These are phyloP conservation scores for Gnomoniopsis smithogilvyi DNA, from an alignment of 2,329 filamentous ascomycete genomes.

Conservation along the genomic window DNA sequence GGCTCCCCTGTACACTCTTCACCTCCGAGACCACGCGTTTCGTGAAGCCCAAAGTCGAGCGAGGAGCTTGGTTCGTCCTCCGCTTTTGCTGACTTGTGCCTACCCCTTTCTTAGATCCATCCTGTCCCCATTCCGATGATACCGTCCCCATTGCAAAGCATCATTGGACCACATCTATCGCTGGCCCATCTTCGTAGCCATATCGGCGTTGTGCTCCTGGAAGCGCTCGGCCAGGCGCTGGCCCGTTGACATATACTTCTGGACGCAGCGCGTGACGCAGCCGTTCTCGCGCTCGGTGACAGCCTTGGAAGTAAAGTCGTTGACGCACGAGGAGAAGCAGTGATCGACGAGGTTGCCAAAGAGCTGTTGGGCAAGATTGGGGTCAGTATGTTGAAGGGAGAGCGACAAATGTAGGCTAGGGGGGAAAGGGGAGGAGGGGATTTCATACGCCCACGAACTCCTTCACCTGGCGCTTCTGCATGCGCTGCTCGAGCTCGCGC, in stretches of 20 bases:
- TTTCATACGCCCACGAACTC: constrained; percentile 91
- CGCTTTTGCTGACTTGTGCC: background rate
- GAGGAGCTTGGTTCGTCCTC: too few relatives aligned
- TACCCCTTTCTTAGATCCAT: background rate
- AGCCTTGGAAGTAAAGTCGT: constrained; percentile 97
- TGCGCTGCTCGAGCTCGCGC: constrained; percentile 87
- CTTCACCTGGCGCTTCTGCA: constrained; percentile 98
- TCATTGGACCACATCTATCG: constrained; percentile 31
- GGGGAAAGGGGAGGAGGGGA: background rate
- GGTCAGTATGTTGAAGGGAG: background rate
- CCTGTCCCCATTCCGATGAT: background rate
- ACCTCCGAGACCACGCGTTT: too few relatives aligned
- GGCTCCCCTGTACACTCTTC: too few relatives aligned
- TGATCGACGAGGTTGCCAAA: constrained; percentile 70
- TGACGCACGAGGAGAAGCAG: constrained; percentile 97
- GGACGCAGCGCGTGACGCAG: constrained; percentile 91
- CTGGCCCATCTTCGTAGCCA: constrained; percentile 52
- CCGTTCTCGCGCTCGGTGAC: constrained; percentile 83
- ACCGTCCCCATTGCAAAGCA: background rate
- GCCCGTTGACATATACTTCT: constrained; percentile 91
- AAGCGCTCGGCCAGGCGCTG: constrained; percentile 91
- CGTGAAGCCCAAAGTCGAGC: too few relatives aligned
- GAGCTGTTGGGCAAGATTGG: constrained; percentile 36
- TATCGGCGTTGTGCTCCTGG: constrained; percentile 63
- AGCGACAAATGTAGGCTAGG: background rate